Evolutionary conservation across 2,329 filamentous ascomycete genomes (phyloP), one percentile per base, ranked within the genome.

Genomic region (Aspergillus persii): DNA sequence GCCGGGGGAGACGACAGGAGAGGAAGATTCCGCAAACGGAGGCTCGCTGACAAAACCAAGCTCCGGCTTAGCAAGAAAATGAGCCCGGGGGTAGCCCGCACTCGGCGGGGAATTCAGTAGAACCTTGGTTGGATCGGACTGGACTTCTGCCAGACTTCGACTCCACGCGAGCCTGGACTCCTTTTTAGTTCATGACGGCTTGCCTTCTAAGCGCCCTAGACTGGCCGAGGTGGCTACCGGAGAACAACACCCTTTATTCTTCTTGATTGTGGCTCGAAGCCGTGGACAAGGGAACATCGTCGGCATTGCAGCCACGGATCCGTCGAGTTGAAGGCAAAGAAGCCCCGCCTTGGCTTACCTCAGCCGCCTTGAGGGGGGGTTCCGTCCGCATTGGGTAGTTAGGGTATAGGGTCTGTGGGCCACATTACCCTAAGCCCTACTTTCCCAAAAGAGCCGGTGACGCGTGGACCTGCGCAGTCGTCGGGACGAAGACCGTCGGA

Each of bases 361-460:
- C 8, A 5, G 30, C 9, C 12, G 12, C 36, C 36, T n/a, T 50
- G 57, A 52, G 56, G 61, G 56, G 61, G 57, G 57, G 53, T 31
- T 23, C 18, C n/a, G 36, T 53, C 44, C 1, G 1, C 53, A 61
- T 9, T 8, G 59, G 63, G 59, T 31, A 66, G 4, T 4, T 60
- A 69, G 67, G 67, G 67, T 60, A 53, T 33, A 61, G 67, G 63
- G 60, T 23, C 49, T 7, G 3, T 1, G 2, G 18, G 0, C 0
- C n/a, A 1, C 2, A 26, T 9, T 63, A 31, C 69, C 70, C 68
- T 67, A 66, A 63, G 57, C 69, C 71, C 70, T 73, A 69, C 31
- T 8, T 69, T 62, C 71, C 68, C 0, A 15, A 68, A 66, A 7
- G 33, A 61, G 68, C 55, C 41, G 56, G 68, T 66, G 69, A 66